Evolutionary conservation across 2,329 filamentous ascomycete genomes (phyloP), one percentile per base, ranked within the genome.

Genomic region (Cordyceps militaris): DNA sequence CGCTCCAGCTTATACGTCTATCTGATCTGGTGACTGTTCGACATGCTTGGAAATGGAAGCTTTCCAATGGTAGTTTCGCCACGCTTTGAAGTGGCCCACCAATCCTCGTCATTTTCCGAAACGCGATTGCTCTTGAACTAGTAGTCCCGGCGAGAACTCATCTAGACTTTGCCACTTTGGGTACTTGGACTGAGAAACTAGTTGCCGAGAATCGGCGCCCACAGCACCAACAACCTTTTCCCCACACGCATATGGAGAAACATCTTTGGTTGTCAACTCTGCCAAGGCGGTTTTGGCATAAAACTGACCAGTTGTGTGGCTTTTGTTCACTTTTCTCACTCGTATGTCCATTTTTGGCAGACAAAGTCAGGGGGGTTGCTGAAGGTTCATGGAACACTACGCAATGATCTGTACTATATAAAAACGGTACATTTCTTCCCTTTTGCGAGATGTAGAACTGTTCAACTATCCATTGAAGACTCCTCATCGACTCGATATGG

Each of bases 131-230:
- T 47, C 44, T 23, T 1, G 34, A 48, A 48, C 10, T 23, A 16
- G 46, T 10, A 21, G 28, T 19, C 6, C 3, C 13, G 28, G 4
- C 11, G 46, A 48, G 46, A 48, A 48, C 38, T 10, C 13, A 40
- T 43, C 14, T 5, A 43, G 40, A 10, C 40, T 40, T 51, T 54
- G 42, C 51, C 42, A n/a, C 11, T 56, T 56, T 56, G 2, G 53
- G 53, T n/a, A 56, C 16, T 40, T 30, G 16, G 44, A 48, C 32
- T 48, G 53, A 56, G 53, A 56, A 56, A 42, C 14, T 46, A 38
- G 43, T n/a, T 47, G 52, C 53, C 43, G 24, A 56, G 32, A 21
- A 16, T 42, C 24, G 34, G 53, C 28, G 30, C 42, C 40, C 40
- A 36, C 28, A 24, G 42, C 43, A 19, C 19, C 53, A 54, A 40